Evolutionary conservation across 2,329 filamentous ascomycete genomes (phyloP).

Genomic region (Pseudogymnoascus verrucosus): DNA sequence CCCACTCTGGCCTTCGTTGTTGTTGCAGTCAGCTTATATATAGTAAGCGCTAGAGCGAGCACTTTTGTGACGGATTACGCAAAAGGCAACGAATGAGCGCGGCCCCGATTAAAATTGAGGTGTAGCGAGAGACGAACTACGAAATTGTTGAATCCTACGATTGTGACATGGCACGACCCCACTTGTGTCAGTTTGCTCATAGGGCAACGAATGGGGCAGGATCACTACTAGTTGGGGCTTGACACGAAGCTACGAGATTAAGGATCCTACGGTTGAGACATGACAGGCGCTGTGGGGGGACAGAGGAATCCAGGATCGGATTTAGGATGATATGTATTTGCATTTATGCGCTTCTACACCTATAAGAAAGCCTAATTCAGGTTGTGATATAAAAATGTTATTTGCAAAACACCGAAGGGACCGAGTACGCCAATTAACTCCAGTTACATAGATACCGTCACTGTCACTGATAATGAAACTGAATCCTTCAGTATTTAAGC

Average conservation of each 20-base stretch:
- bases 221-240: background rate
- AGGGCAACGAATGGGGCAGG: background rate
- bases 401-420: background rate
- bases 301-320: background rate
- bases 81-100: background rate
- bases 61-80: background rate
- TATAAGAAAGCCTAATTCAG: background rate
- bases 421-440: background rate
- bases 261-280: background rate
- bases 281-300: background rate
- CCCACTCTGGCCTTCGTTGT: background rate
- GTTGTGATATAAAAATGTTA: background rate
- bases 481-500: background rate
- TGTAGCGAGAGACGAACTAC: background rate
- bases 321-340: background rate
- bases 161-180: background rate
- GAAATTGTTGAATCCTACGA: background rate
- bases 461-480: background rate
- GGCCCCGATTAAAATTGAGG: background rate
- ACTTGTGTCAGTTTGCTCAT: background rate
- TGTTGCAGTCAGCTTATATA: background rate
- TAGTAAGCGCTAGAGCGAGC: background rate
- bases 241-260: background rate
- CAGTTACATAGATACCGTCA: background rate
- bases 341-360: background rate